Conservation (phyloP, 225 moss, liverwort and hornwort species). For the Pleurozium schreberi region DNA sequence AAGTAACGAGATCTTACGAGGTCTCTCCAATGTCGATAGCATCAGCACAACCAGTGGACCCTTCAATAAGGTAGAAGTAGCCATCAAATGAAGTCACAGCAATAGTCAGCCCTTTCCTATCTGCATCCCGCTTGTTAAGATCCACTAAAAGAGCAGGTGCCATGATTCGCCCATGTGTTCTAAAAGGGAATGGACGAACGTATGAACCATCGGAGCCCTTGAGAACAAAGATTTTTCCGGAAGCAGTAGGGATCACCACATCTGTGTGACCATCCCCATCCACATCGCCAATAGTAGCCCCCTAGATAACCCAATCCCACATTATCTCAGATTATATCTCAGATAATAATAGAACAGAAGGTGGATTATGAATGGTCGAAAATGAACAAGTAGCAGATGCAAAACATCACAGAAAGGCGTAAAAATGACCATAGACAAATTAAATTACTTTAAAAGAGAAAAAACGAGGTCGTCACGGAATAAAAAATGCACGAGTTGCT, state of each 20-base stretch:
- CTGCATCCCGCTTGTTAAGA: slow-evolving; percentile 45
- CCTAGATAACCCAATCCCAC: slow-evolving; percentile 32
- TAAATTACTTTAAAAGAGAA: background rate
- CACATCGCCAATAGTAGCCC: slow-evolving; percentile 90
- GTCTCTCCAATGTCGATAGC: slow-evolving; percentile 97
- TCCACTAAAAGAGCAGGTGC: slow-evolving; percentile 89
- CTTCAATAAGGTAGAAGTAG: slow-evolving; percentile 94
- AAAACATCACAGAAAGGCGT: background rate
- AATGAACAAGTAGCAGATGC: background rate
- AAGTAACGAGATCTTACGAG: slow-evolving; percentile 41
- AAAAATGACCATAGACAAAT: background rate
- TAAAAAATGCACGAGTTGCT: background rate
- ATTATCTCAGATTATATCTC: too few species aligned
- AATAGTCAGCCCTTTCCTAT: slow-evolving; percentile 69
- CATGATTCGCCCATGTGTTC: slow-evolving; percentile 95
- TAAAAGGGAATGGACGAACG: slow-evolving; percentile 71
- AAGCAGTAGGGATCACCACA: slow-evolving; percentile 85
- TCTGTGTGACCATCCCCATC: slow-evolving; percentile 93
- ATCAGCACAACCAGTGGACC: slow-evolving; percentile 93
- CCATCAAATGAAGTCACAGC: slow-evolving; percentile 97
- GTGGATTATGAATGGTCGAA: background rate
- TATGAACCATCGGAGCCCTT: slow-evolving; percentile 61
- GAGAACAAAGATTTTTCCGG: slow-evolving; percentile 81
- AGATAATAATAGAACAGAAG: background rate
- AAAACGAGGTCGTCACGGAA: background rate